Evolutionary conservation across 495 filamentous ascomycete species (phyloP).

Genomic region (Penicillium bovifimosum): DNA sequence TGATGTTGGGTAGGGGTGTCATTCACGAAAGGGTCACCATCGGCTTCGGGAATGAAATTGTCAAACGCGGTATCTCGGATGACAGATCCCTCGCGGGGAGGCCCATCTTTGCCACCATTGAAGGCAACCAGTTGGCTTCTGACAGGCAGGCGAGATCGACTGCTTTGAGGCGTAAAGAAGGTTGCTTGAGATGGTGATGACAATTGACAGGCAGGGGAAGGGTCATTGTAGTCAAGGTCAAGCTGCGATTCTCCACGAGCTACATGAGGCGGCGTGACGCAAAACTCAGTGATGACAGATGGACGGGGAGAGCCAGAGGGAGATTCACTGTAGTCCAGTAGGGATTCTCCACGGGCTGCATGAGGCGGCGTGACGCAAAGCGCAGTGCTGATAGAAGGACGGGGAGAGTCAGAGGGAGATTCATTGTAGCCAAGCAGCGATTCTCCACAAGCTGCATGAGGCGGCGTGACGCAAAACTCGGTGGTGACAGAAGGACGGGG

Average conservation of each 20-base stretch:
- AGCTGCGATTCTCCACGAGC: neutral
- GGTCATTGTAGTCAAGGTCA: neutral
- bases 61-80: slow-evolving; percentile 6
- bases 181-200: neutral
- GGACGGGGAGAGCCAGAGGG: neutral
- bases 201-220: neutral
- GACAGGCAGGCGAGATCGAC: neutral
- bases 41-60: neutral
- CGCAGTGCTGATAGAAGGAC: neutral
- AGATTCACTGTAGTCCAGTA: neutral
- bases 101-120: neutral
- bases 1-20: neutral
- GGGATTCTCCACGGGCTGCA: neutral
- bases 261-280: neutral
- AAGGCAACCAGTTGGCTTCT: neutral
- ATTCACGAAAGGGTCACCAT: neutral
- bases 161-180: neutral
- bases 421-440: neutral
- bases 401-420: neutral
- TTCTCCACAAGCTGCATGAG: neutral
- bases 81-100: slow-evolving; percentile 1
- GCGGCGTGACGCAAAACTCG: neutral
- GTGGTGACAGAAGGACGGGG: neutral
- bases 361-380: slow-evolving; percentile 1
- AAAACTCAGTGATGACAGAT: neutral